Conservation (phyloP, 306 rosid genomes). For the Cicer bijugum region DNA sequence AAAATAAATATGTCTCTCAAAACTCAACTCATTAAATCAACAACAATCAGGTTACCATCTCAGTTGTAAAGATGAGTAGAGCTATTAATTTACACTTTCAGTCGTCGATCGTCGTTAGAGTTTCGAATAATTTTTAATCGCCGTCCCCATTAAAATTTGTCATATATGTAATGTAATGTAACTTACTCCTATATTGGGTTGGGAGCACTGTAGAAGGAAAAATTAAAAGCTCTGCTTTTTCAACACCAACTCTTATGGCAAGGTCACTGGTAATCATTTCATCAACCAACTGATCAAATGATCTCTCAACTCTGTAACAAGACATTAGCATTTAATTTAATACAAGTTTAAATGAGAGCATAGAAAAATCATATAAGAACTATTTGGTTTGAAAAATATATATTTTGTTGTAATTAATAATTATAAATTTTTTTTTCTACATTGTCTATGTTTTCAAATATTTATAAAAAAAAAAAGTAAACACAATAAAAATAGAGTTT, state of each 20-base stretch:
- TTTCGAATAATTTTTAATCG: too few relatives aligned
- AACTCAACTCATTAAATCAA: too few relatives aligned
- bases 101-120: too few relatives aligned
- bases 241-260: conserved; percentile 56
- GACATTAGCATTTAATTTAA: neutral
- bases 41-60: too few relatives aligned
- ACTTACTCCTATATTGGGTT: conserved; percentile 56
- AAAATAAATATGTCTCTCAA: too few relatives aligned
- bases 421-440: neutral
- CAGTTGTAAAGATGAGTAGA: too few relatives aligned
- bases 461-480: neutral
- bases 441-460: neutral
- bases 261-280: conserved; percentile 58
- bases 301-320: conserved; percentile 52
- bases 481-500: neutral
- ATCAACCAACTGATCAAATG: conserved; percentile 52
- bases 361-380: neutral
- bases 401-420: neutral
- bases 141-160: too few relatives aligned
- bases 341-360: neutral
- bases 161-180: too few relatives aligned
- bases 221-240: conserved; percentile 67
- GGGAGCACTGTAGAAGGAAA: conserved; percentile 69
- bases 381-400: neutral
- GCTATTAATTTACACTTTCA: too few relatives aligned